Evolutionary conservation across 257 asterid genomes (phyloP).

Genomic region (Cordia subcordata): DNA sequence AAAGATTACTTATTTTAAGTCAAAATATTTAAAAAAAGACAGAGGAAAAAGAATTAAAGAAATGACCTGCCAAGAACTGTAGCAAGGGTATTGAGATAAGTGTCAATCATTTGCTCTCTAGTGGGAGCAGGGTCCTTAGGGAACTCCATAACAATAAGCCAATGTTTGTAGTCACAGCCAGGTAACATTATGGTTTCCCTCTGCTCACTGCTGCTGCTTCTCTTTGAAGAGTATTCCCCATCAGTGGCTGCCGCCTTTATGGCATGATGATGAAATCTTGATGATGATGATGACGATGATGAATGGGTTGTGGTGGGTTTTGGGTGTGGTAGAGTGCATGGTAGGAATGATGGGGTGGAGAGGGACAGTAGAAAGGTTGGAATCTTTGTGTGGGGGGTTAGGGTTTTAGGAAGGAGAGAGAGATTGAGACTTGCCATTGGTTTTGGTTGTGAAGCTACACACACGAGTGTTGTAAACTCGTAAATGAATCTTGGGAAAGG

Average conservation of each 20-base stretch:
- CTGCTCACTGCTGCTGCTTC: conserved; percentile 55
- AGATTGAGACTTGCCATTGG: conserved; percentile 59
- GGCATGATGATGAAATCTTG: conserved; percentile 21
- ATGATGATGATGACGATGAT: conserved; percentile 40
- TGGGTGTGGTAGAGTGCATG: conserved; percentile 30
- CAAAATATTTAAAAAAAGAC: background rate
- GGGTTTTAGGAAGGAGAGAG: conserved; percentile 47
- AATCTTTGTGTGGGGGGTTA: conserved; percentile 22
- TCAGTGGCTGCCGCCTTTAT: conserved; percentile 55
- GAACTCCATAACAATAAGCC: conserved; percentile 98
- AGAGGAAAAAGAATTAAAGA: background rate
- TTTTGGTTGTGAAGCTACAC: background rate
- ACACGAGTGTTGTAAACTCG: too few species aligned
- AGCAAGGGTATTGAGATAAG: conserved; percentile 87
- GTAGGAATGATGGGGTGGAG: conserved; percentile 33
- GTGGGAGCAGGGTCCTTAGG: conserved; percentile 98
- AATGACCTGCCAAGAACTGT: conserved; percentile 83
- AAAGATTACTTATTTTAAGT: background rate
- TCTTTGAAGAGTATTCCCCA: conserved; percentile 58
- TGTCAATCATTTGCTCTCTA: conserved; percentile 96
- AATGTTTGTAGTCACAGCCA: conserved; percentile 98
- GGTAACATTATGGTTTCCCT: conserved; percentile 91
- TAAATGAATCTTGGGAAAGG: background rate
- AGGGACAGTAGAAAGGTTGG: conserved; percentile 27
- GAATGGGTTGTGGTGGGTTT: conserved; percentile 13